Conservation (phyloP, 108 stramenopile genomes). For the Cafeteria roenbergensis region DNA sequence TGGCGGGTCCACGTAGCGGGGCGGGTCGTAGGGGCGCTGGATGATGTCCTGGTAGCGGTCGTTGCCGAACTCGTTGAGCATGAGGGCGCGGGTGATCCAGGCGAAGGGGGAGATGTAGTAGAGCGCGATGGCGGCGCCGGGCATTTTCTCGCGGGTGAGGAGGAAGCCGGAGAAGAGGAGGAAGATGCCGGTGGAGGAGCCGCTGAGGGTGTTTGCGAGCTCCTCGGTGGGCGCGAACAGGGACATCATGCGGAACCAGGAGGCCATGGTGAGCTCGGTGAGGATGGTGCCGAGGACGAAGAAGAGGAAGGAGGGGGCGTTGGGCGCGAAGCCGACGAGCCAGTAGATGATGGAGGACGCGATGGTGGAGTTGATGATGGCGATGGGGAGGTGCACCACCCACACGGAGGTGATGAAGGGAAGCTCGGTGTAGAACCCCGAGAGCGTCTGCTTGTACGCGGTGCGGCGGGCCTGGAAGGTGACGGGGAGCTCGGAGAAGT, state of each 20-base stretch:
- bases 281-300: conserved; percentile 5
- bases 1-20: not conserved
- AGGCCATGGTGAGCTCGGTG: not conserved
- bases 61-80: conserved; percentile 5
- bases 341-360: not conserved
- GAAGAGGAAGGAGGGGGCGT: not conserved
- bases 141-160: conserved; percentile 18
- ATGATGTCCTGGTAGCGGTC: not conserved
- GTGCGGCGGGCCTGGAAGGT: conserved; percentile 45
- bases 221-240: conserved; percentile 24
- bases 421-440: conserved; percentile 61
- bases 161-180: conserved; percentile 45
- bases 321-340: not conserved
- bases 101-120: conserved; percentile 16
- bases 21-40: not conserved
- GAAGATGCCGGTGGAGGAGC: conserved; percentile 23
- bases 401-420: not conserved
- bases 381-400: not conserved
- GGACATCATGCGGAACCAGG: conserved; percentile 20
- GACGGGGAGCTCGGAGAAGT: not conserved
- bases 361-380: not conserved
- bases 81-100: conserved; percentile 1
- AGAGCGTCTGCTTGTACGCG: conserved; percentile 69
- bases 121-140: conserved; percentile 3
- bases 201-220: conserved; percentile 25